Evolutionary conservation across 2,329 filamentous ascomycete species (phyloP).

Genomic region (Phialemoniopsis sp.): DNA sequence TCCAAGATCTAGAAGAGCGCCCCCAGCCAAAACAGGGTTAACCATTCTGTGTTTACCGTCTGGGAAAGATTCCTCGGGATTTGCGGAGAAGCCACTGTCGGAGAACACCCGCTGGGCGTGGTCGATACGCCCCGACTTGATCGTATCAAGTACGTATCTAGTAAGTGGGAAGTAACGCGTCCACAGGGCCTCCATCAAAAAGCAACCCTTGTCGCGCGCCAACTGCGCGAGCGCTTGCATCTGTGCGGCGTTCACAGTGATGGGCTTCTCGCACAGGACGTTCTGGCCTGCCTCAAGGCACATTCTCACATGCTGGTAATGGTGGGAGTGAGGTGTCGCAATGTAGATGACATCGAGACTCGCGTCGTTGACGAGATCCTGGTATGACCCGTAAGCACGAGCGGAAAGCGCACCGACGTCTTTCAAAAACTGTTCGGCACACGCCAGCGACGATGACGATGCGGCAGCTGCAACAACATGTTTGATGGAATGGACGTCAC

Average conservation of each 20-base stretch:
- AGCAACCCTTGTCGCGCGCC: slow-evolving; percentile 32
- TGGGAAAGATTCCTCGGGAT: slow-evolving; percentile 21
- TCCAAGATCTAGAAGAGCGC: slow-evolving; percentile 35
- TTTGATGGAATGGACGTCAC: too few species aligned
- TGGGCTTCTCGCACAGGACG: slow-evolving; percentile 40
- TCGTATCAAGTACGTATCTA: slow-evolving; percentile 21
- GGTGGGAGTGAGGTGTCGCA: slow-evolving; percentile 38
- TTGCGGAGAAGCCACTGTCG: slow-evolving; percentile 31
- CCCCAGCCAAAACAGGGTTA: slow-evolving; percentile 33
- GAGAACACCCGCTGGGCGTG: slow-evolving; percentile 29
- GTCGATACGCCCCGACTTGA: slow-evolving; percentile 34
- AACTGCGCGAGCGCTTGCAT: slow-evolving; percentile 31
- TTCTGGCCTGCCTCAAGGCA: slow-evolving; percentile 39
- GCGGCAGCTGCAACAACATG: too few species aligned
- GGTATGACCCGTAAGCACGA: slow-evolving; percentile 35
- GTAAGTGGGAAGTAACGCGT: slow-evolving; percentile 35
- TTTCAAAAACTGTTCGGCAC: too few species aligned
- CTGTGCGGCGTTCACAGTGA: slow-evolving; percentile 33
- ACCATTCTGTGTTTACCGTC: slow-evolving; percentile 28
- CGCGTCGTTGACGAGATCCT: slow-evolving; percentile 31
- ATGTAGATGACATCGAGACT: slow-evolving; percentile 41
- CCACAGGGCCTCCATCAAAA: slow-evolving; percentile 43
- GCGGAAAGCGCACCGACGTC: too few species aligned
- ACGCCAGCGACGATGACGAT: too few species aligned
- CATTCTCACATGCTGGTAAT: slow-evolving; percentile 35